Base-by-base conservation (phyloP, 202 grass and related monocot species). In the Musa balbisiana region DNA sequence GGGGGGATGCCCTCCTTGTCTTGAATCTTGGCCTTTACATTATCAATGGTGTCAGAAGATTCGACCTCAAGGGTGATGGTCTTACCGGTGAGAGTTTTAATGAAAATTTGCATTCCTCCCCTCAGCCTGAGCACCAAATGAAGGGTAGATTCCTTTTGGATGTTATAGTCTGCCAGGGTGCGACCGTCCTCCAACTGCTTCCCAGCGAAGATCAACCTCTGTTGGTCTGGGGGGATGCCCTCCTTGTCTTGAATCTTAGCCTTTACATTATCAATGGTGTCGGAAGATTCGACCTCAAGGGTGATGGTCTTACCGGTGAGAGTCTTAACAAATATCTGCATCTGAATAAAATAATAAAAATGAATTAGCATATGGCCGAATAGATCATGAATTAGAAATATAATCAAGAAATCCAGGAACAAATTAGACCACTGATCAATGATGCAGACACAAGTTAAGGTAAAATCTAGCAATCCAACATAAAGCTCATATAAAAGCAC, bases 221-320 rank as follows among this genome's bases (percentile, higher is more conserved):
- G 88, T 79, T 90, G 88, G 76, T 90, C 88, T 0, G 88, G 88
- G 0, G 88, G 88, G 0, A 90, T 90, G 0, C 84, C 84, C 76
- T 90, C 88, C 84, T 90, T 90, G 54, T 90, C 88, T 71, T 87
- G 88, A 52, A 90, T 90, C 79, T 90, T 90, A 0, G 84, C 82
- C 64, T 90, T 87, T 0, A 90, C 82, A 0, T 91, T 91, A 50
- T 91, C 89, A 0, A 91, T 91, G 9, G 88, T 91, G 74, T 89
- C 87, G 0, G 88, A 91, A 0, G 3, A 14, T 76, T 90, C 85
- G 0, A 91, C 88, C 82, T 91, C 88, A 0, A 91, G 69, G 14
- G 88, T 91, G 0, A 91, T 91, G 0, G 88, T 87, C 85, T 91
- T 91, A 19, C 81, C 84, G 0, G 87, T 86, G 0, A 89, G 10